Evolutionary conservation across 129 eudicot genomes (phyloP).

Genomic region (Helianthus annuus): HanXRQr2.0-SUNRISE NC_035446.2:44758127-44758626

Average conservation of each 20-base stretch:
- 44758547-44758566: background rate
- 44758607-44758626: constrained; percentile 99
- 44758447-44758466: constrained; percentile 81
- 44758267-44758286: constrained; percentile 13
- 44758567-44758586: constrained; percentile 67
- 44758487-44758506: constrained; percentile 12
- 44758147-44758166: background rate
- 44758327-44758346: background rate
- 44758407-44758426: constrained; percentile 93
- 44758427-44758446: constrained; percentile 98
- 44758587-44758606: constrained; percentile 97
- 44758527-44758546: background rate
- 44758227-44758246: constrained; percentile 96
- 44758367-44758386: constrained; percentile 10
- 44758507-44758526: constrained; percentile 3
- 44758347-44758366: constrained; percentile 4
- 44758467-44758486: constrained; percentile 99
- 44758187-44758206: background rate
- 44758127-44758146: constrained; percentile 66
- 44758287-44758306: background rate
- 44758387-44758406: constrained; percentile 13
- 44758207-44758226: constrained; percentile 71
- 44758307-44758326: background rate
- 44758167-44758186: background rate
- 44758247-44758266: constrained; percentile 97